These are phyloP conservation scores for Boletus subcaerulescens DNA, from an alignment of 768 basidiomycete genomes.

Conservation along the genomic window DNA sequence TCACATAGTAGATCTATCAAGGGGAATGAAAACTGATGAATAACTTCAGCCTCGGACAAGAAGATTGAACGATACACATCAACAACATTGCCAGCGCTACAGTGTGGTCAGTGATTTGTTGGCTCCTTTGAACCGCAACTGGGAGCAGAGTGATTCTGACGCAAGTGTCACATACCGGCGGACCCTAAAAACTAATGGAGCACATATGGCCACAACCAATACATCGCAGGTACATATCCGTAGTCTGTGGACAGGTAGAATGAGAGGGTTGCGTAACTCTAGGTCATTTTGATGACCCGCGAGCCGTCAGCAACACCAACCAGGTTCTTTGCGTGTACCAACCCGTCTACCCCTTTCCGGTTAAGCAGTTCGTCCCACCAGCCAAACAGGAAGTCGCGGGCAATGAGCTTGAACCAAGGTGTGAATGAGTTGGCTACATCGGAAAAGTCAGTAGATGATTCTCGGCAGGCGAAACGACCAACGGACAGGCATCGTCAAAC, in stretches of 20 bases:
- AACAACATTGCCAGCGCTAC: too few relatives aligned
- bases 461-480: background rate
- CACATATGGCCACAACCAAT: background rate
- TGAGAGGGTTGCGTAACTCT: background rate
- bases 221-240: background rate
- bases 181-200: background rate
- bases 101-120: too few relatives aligned
- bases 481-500: constrained; percentile 77
- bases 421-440: constrained; percentile 81
- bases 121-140: background rate
- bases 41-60: too few relatives aligned
- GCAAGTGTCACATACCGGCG: too few relatives aligned
- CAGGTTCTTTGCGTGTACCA: constrained; percentile 49
- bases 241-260: background rate
- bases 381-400: constrained; percentile 92
- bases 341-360: constrained; percentile 54
- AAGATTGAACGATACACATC: too few relatives aligned
- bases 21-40: background rate
- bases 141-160: too few relatives aligned
- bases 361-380: constrained; percentile 94
- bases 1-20: background rate
- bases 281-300: constrained; percentile 69
- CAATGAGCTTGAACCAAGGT: constrained; percentile 99
- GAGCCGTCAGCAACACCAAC: constrained; percentile 65
- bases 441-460: background rate